Conservation (phyloP, 768 basidiomycete species). For the Boletus tomentosulus region DNA sequence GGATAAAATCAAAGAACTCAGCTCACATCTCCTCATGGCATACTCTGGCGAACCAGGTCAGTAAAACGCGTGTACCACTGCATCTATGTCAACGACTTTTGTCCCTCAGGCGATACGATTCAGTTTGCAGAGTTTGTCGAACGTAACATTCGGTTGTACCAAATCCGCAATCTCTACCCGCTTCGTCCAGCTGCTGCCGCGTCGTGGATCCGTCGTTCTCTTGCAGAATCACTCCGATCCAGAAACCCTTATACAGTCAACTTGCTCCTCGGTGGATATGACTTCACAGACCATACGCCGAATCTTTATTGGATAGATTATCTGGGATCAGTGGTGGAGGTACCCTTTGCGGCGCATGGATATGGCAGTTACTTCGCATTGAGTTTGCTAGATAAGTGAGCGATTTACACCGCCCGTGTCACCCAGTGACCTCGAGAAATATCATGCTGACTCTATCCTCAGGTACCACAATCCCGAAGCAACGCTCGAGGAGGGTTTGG, state of each 20-base stretch:
- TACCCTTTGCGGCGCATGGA: conserved; percentile 94
- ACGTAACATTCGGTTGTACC: conserved; percentile 92
- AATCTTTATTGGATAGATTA: conserved; percentile 96
- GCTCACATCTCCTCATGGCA: conserved; percentile 91
- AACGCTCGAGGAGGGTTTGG: conserved; percentile 79
- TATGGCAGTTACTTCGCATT: conserved; percentile 92
- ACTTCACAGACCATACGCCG: conserved; percentile 67
- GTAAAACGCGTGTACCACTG: conserved; percentile 21
- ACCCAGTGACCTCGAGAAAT: background rate
- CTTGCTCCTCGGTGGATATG: conserved; percentile 89
- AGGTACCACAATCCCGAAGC: conserved; percentile 93
- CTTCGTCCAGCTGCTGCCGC: conserved; percentile 90
- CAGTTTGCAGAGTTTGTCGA: conserved; percentile 97
- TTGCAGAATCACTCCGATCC: conserved; percentile 87
- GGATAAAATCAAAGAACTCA: conserved; percentile 92
- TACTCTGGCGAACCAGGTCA: conserved; percentile 89
- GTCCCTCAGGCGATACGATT: conserved; percentile 79
- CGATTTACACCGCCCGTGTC: background rate
- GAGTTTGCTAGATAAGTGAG: conserved; percentile 85
- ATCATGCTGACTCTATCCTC: background rate
- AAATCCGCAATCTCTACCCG: conserved; percentile 88
- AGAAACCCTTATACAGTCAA: conserved; percentile 88
- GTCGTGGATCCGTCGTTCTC: conserved; percentile 88
- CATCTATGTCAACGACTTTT: background rate
- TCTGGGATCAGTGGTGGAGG: conserved; percentile 81